phyloP scores from a whole-genome alignment of 2,329 filamentous ascomycete genomes.

The Xylariaceae sp. region DNA sequence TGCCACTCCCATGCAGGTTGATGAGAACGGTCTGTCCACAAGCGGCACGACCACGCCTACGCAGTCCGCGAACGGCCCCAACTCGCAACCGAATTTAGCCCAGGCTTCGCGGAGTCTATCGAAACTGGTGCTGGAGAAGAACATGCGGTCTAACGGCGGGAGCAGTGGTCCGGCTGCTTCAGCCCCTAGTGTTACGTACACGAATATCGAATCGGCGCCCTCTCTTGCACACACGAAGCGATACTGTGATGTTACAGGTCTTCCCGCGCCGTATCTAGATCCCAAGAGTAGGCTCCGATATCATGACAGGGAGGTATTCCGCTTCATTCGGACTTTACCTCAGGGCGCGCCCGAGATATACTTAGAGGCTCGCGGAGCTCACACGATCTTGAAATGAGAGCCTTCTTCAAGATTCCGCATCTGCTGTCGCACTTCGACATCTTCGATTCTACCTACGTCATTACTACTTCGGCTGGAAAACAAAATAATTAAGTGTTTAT shows the following conservation, averaged over 20 bases:
- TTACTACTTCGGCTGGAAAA: not conserved
- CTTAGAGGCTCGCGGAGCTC: constrained; percentile 82
- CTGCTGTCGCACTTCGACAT: not conserved
- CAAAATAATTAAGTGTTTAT: not conserved
- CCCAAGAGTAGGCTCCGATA: constrained; percentile 93
- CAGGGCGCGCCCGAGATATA: constrained; percentile 84
- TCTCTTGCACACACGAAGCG: constrained; percentile 77
- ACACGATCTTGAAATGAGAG: constrained; percentile 81
- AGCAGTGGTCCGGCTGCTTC: constrained; percentile 34
- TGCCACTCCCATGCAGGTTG: constrained; percentile 57
- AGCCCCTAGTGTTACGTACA: constrained; percentile 79
- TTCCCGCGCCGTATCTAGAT: constrained; percentile 87
- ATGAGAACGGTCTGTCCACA: constrained; percentile 48
- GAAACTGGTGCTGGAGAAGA: constrained; percentile 84
- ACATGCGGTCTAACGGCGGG: constrained; percentile 42
- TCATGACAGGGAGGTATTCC: constrained; percentile 88
- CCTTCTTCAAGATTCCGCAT: not conserved
- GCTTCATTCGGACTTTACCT: constrained; percentile 70
- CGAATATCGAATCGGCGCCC: constrained; percentile 92
- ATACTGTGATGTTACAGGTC: constrained; percentile 93
- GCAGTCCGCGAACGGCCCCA: constrained; percentile 27
- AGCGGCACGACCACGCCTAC: constrained; percentile 55
- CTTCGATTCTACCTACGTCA: not conserved
- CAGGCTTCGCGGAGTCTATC: constrained; percentile 83
- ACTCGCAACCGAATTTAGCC: constrained; percentile 65